Evolutionary conservation across 768 basidiomycete genomes (phyloP).

Genomic region (Boletus rubropictus): DNA sequence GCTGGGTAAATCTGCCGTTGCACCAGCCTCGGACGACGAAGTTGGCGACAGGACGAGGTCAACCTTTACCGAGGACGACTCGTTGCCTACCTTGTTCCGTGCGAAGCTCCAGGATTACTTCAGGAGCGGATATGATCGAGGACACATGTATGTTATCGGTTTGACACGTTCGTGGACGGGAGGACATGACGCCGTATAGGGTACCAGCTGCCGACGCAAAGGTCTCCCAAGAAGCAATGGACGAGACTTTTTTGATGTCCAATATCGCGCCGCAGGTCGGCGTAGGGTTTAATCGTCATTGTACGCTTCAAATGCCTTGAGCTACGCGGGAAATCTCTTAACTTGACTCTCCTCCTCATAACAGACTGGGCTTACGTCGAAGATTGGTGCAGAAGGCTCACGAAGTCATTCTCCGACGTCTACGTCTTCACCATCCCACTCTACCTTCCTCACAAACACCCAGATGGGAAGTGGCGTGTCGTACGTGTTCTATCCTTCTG

Average conservation of each 20-base stretch:
- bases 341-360: background rate
- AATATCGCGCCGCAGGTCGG: conserved; percentile 99
- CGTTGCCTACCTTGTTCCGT: conserved; percentile 70
- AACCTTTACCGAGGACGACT: conserved; percentile 76
- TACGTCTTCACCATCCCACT: conserved; percentile 97
- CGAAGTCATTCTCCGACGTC: conserved; percentile 84
- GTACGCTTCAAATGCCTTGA: conserved; percentile 35
- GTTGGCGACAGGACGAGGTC: conserved; percentile 69
- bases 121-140: conserved; percentile 89
- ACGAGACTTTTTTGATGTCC: conserved; percentile 91
- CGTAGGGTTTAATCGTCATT: conserved; percentile 94
- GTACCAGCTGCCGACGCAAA: conserved; percentile 97
- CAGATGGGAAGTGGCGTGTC: conserved; percentile 93
- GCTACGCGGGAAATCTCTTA: background rate
- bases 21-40: conserved; percentile 33
- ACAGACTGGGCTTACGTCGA: conserved; percentile 95
- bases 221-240: conserved; percentile 85
- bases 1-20: conserved; percentile 45
- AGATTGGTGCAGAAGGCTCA: conserved; percentile 90
- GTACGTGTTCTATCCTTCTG: conserved; percentile 43
- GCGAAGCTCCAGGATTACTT: conserved; percentile 87
- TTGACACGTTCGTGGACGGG: background rate
- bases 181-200: conserved; percentile 39
- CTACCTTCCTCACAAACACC: conserved; percentile 81
- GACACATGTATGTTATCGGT: conserved; percentile 73